phyloP scores from a whole-genome alignment of 2,329 filamentous ascomycete genomes.

The Curvularia lunata region DNA sequence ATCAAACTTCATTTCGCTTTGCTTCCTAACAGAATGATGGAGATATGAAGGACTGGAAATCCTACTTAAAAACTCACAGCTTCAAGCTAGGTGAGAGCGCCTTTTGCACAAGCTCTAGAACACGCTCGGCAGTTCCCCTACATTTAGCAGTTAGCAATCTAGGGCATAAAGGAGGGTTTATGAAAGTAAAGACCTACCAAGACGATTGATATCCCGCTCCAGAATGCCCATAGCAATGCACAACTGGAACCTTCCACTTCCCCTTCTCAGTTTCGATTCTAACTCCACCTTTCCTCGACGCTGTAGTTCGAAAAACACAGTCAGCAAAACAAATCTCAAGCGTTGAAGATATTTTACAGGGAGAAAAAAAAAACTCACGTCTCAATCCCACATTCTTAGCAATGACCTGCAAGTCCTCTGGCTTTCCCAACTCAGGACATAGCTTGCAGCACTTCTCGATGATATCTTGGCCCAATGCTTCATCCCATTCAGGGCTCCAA shows the following conservation, averaged over 20 bases:
- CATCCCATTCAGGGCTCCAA: slow-evolving; percentile 81
- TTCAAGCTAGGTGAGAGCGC: slow-evolving; percentile 29
- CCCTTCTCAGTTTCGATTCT: slow-evolving; percentile 73
- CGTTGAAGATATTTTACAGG: no score
- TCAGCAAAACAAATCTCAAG: not conserved
- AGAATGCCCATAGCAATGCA: slow-evolving; percentile 82
- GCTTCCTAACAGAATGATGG: not conserved
- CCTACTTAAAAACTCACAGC: slow-evolving; percentile 21
- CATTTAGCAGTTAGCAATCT: slow-evolving; percentile 5
- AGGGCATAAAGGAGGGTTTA: no score
- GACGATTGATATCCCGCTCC: slow-evolving; percentile 73
- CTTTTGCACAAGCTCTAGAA: slow-evolving; percentile 50
- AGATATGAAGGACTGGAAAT: not conserved
- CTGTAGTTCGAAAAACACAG: slow-evolving; percentile 12
- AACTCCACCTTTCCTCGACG: slow-evolving; percentile 73
- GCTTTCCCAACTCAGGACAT: slow-evolving; percentile 71
- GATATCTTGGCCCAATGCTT: slow-evolving; percentile 78
- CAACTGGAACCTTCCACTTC: slow-evolving; percentile 60
- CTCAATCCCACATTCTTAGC: slow-evolving; percentile 82
- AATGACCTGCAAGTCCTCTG: slow-evolving; percentile 74
- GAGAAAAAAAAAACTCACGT: slow-evolving; percentile 50
- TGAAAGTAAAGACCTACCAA: slow-evolving; percentile 35
- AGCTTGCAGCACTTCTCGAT: slow-evolving; percentile 75
- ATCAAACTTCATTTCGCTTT: not conserved
- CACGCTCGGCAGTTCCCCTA: slow-evolving; percentile 52